phyloP scores from a whole-genome alignment of 768 basidiomycete species.

The Lactifluus subvellereus region DNA sequence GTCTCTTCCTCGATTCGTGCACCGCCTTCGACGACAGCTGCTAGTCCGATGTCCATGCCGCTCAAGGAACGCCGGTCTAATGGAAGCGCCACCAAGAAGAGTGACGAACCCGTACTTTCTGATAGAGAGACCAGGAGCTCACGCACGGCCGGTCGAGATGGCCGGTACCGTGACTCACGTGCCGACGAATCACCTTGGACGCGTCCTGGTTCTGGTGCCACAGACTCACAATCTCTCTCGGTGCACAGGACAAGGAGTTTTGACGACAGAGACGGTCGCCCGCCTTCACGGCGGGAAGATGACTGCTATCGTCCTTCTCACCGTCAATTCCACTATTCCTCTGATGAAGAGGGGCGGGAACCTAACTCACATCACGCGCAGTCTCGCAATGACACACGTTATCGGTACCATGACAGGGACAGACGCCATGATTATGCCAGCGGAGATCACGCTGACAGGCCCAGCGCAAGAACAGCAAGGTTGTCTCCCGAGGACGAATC shows the following conservation, averaged over 20 bases:
- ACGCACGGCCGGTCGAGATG: slow-evolving; percentile 8
- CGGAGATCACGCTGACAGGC: slow-evolving; percentile 5
- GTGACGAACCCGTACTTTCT: slow-evolving; percentile 11
- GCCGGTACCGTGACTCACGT: slow-evolving; percentile 7
- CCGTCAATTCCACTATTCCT: slow-evolving; percentile 1
- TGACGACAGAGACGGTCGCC: slow-evolving; percentile 12
- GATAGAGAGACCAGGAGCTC: slow-evolving; percentile 19
- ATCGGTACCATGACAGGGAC: slow-evolving; percentile 14
- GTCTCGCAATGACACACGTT: slow-evolving; percentile 8
- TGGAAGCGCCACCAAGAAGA: slow-evolving; percentile 10
- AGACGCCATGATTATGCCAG: slow-evolving; percentile 4
- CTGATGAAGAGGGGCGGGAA: slow-evolving; percentile 19
- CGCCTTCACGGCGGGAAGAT: slow-evolving; percentile 12
- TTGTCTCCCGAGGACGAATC: slow-evolving; percentile 11
- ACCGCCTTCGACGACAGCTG: slow-evolving; percentile 24
- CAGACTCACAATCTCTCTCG: slow-evolving; percentile 13
- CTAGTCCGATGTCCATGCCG: slow-evolving; percentile 25
- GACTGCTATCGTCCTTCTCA: slow-evolving; percentile 16
- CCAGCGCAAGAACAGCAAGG: slow-evolving; percentile 3
- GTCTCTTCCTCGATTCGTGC: slow-evolving; percentile 20
- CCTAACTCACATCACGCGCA: not conserved
- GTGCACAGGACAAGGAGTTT: slow-evolving; percentile 14
- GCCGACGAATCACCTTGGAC: slow-evolving; percentile 22
- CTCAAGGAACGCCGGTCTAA: slow-evolving; percentile 25
- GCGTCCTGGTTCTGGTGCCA: slow-evolving; percentile 9